Evolutionary conservation across 257 asterid species (phyloP).

Genomic region (Thymus mandschuricus): DNA sequence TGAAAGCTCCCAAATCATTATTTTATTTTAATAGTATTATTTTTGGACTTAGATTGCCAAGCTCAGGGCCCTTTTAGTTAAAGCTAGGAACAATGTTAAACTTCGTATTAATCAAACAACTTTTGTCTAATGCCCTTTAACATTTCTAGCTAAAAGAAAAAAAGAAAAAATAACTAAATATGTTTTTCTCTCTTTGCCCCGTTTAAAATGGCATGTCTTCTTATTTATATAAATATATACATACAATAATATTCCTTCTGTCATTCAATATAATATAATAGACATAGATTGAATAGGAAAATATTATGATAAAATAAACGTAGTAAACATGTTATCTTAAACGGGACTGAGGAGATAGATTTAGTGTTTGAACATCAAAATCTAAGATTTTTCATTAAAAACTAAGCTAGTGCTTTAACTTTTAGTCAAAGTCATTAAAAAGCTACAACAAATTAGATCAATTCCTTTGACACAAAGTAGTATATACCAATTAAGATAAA

Average conservation of each 20-base stretch:
- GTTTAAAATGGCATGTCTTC: too few species aligned
- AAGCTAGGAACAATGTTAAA: not conserved
- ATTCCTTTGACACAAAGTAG: not conserved
- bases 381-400: not conserved
- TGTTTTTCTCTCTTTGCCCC: too few species aligned
- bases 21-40: not conserved
- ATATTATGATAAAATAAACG: too few species aligned
- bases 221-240: too few species aligned
- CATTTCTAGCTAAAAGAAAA: too few species aligned
- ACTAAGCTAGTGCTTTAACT: not conserved
- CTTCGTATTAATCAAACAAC: slow-evolving; percentile 6
- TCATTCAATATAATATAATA: too few species aligned
- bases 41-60: slow-evolving; percentile 16
- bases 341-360: not conserved
- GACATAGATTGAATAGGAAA: too few species aligned
- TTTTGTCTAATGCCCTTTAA: not conserved
- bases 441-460: not conserved
- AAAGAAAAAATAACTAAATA: too few species aligned
- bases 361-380: not conserved
- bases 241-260: too few species aligned
- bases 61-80: not conserved
- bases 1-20: not conserved
- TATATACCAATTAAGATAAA: too few species aligned
- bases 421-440: not conserved
- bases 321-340: too few species aligned